These are phyloP conservation scores for Plicaturopsis crispa DNA, from an alignment of 768 basidiomycete genomes.

Conservation along the genomic window DNA sequence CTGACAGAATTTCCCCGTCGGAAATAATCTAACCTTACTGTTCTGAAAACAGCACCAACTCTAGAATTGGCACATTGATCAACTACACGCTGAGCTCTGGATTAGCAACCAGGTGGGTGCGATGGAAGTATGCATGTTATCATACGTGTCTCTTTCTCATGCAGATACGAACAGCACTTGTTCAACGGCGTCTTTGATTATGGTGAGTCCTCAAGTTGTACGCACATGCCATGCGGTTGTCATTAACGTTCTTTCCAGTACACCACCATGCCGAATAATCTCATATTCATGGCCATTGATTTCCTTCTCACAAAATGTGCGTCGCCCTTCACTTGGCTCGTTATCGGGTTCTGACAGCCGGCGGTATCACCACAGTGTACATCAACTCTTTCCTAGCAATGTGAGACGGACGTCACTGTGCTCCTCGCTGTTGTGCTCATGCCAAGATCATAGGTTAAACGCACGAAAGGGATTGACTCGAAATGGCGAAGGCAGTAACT, in stretches of 20 bases:
- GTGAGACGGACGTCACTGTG: conserved; percentile 11
- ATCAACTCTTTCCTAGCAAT: conserved; percentile 24
- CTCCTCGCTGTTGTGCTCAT: not conserved
- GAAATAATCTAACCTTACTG: not conserved
- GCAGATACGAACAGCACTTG: conserved; percentile 6
- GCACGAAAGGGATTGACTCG: not conserved
- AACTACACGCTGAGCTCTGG: conserved; percentile 9
- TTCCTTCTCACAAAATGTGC: conserved; percentile 14
- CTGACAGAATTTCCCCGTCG: too few relatives aligned
- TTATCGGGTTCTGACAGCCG: not conserved
- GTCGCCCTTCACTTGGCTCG: not conserved
- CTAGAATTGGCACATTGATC: conserved; percentile 7
- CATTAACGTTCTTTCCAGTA: conserved; percentile 6
- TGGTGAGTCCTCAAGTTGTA: not conserved
- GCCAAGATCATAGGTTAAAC: not conserved
- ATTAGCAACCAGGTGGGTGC: conserved; percentile 9
- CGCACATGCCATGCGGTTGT: not conserved
- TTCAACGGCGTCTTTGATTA: conserved; percentile 7
- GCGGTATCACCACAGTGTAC: conserved; percentile 17
- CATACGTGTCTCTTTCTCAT: not conserved
- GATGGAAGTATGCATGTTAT: not conserved
- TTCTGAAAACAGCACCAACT: conserved; percentile 8
- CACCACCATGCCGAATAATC: conserved; percentile 9
- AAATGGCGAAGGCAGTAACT: not conserved
- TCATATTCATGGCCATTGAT: conserved; percentile 13